Base-by-base conservation (phyloP, 2,329 filamentous ascomycete species). In the Karstenula rhodostoma region DNA sequence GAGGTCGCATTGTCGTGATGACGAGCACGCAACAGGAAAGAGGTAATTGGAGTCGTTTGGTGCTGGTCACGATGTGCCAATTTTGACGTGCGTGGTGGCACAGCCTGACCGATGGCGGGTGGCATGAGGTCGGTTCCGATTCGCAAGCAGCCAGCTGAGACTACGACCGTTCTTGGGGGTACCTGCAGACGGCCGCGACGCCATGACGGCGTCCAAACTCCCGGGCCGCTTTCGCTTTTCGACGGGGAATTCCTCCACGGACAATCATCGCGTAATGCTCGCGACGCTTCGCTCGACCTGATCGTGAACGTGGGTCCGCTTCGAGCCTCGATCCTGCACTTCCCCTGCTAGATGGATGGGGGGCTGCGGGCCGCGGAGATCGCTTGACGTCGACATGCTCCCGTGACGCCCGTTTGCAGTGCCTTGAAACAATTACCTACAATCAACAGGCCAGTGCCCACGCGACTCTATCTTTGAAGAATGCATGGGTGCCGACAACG, bases 291-390 rank as follows among this genome's bases (percentile, higher is more conserved):
- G 23, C 13, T 40, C 37, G 29, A 35, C n/a, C n/a, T 35, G n/a
- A 35, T 22, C 49, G 7, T 40, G 22, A 9, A 10, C 29, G 9
- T 22, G 29, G 19, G 48, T 22, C 35, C 59, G 47, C 37, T 59
- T 58, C 46, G 43, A 51, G 29, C 33, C 10, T 57, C 60, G 61
- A 64, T 58, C 33, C 57, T 62, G 61, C 61, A 54, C 48, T 35
- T 49, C 5, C 48, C 48, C 48, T 37, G 51, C 50, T 51, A 51
- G 48, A 8, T 19, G 10, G n/a, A 17, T n/a, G n/a, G n/a, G 15
- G 19, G 40, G 17, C 37, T 22, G 37, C 51, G 51, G 51, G 23
- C 51, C 51, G 51, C 37, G 25, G 37, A 54, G 37, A 43, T 54
- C 23, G 23, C 8, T 22, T 25, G 37, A 32, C 27, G 15, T 32